Conservation (phyloP, 2,329 filamentous ascomycete species). For the Macroventuria anomochaeta region DNA sequence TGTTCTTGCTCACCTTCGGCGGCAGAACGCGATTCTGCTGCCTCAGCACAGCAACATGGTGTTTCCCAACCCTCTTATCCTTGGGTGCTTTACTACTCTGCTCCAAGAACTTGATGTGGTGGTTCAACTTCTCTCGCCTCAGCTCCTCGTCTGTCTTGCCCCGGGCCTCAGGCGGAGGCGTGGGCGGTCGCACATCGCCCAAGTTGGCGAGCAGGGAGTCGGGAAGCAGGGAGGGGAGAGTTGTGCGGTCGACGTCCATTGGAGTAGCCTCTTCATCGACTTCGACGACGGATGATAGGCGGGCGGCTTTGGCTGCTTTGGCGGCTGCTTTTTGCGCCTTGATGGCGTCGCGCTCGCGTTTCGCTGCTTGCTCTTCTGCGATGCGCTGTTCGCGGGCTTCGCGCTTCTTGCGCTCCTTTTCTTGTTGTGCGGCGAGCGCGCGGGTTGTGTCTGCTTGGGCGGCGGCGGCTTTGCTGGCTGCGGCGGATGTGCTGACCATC, state of each 20-base stretch:
- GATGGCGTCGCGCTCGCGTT: constrained; percentile 38
- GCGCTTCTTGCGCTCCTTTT: constrained; percentile 39
- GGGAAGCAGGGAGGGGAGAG: constrained; percentile 58
- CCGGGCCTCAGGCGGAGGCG: constrained; percentile 46
- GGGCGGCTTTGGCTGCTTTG: constrained; percentile 39
- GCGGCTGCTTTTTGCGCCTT: constrained; percentile 42
- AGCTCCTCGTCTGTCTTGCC: constrained; percentile 40
- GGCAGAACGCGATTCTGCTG: constrained; percentile 50
- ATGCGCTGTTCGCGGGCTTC: constrained; percentile 40
- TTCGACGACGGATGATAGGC: constrained; percentile 3
- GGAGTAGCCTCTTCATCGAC: constrained; percentile 2
- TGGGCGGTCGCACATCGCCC: constrained; percentile 53
- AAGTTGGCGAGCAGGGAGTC: constrained; percentile 58
- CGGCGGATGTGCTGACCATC: constrained; percentile 42
- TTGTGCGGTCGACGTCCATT: neutral
- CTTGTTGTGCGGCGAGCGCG: constrained; percentile 38
- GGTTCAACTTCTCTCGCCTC: constrained; percentile 54
- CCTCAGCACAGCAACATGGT: constrained; percentile 58
- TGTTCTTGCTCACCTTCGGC: constrained; percentile 53
- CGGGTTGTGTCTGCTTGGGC: constrained; percentile 39
- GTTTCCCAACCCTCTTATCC: constrained; percentile 57
- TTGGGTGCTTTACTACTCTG: constrained; percentile 56
- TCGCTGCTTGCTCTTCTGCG: constrained; percentile 42
- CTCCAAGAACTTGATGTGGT: constrained; percentile 58
- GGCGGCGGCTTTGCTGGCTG: constrained; percentile 36